Base-by-base conservation (phyloP, 1,139 yeast species). In the Blastobotrys apis region DNA sequence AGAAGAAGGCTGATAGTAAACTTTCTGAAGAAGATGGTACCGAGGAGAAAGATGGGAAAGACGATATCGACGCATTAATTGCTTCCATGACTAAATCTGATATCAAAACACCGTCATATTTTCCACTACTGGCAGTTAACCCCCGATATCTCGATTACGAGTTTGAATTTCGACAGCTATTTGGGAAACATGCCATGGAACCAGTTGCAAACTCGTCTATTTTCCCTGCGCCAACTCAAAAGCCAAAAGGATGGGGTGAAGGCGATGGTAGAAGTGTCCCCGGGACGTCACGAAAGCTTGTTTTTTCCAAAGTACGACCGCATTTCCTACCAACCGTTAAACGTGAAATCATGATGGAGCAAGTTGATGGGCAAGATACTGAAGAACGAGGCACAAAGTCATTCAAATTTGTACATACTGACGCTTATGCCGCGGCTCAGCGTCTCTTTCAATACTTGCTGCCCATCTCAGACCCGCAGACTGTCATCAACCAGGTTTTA, bases 181-280 rank as follows among this genome's bases (percentile, higher is more conserved):
- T 87, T 66, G 95, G 57, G 30, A 53, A 51, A 25, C 66, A 71
- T 39, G 67, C 74, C 1, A 65, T 74, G 9, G 78, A 82, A 25
- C 73, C 78, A 1, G 39, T 43, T 6, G 42, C 38, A 4, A 39
- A 41, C 4, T 17, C 31, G 13, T 32, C 44, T 4, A 19, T 43
- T 12, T 43, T 46, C 33, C 46, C 46, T 2, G 35, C 44, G 6
- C 35, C 45, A 8, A 39, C 32, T 72, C 84, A 0, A 88, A 88
- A 0, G 9, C 72, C 81, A 22, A 78, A 84, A 1, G 87, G 87
- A 17, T 86, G 94, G 94, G 82, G 88, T 39, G 94, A 95, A 0
- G 77, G 78, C 53, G 94, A 85, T 58, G 78, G 81, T 47, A 66
- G 83, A 41, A 69, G 79, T 10, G 77, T 84, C 4, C 90, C 94